Evolutionary conservation across 1,139 yeast species (phyloP), one percentile per base, ranked within the genome.

Genomic region (Hyphopichia fennica): DNA sequence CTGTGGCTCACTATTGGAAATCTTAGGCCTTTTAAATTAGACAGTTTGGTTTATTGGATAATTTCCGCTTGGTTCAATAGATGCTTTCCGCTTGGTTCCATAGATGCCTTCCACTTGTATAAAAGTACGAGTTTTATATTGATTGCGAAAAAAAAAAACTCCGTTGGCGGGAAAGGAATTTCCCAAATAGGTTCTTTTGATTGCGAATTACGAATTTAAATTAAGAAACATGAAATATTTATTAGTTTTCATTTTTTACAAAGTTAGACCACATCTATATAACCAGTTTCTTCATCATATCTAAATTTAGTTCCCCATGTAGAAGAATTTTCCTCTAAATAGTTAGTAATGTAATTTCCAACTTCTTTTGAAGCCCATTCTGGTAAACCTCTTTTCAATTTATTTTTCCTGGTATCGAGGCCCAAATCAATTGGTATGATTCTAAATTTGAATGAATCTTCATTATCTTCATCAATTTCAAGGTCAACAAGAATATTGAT

Each of bases 321-420:
- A 31, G 91, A 72, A n/a, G 96, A 89, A 15, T 78, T 69, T 40
- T 77, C 81, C 53, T 90, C 95, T 65, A 88, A 93, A 62, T 88
- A 93, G 73, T 89, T 91, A 57, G 84, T 61, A 72, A 47, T 42
- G 36, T 52, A 51, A 16, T 44, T 42, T 27, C 53, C 56, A 34
- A 52, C 52, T 32, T 47, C 39, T 19, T 44, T 44, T 25, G 51
- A 30, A 19, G 52, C 58, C 41, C 51, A 41, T 33, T 51, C 49
- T 23, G 59, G 59, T 10, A 54, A 47, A 29, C 59, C 59, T 35
- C 58, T 47, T 35, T 52, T 48, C 39, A 50, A 45, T 32, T 45
- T 43, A 14, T 42, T 41, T 3, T 40, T 40, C 43, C 58, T 48
- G 6, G 54, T 47, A 34, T 34, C 36, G 31, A 54, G 40, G 19